Percentiles rank a stretch among this genome's conserved stretches.
Evolutionary conservation across 78 protist genomes (phyloP).

Genomic region (Polysphondylium violaceum): DNA sequence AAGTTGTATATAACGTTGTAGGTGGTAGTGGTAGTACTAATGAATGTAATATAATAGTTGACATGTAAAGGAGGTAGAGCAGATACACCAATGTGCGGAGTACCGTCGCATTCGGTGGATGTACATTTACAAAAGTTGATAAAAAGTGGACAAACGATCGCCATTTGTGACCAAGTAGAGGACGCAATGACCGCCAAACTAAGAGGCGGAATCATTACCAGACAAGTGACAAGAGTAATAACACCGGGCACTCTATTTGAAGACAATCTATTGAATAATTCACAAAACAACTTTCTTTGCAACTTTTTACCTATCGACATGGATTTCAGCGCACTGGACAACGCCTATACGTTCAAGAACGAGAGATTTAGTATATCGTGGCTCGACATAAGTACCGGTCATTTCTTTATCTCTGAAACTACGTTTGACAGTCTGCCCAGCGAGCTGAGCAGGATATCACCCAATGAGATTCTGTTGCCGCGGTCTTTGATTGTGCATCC

Average conservation of each 20-base stretch:
- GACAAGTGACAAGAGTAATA: conserved; percentile 41
- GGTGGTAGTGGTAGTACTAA: too few species aligned
- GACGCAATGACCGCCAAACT: neutral
- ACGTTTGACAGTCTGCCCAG: conserved; percentile 30
- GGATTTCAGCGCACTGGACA: neutral
- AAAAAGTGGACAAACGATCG: conserved; percentile 37
- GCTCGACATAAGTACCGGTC: conserved; percentile 73
- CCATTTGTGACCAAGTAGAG: conserved; percentile 75
- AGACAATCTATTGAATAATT: conserved; percentile 23
- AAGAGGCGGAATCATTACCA: conserved; percentile 5
- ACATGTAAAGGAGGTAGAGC: conserved; percentile 32
- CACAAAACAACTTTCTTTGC: conserved; percentile 40
- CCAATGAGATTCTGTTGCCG: conserved; percentile 41
- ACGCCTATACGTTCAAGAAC: neutral
- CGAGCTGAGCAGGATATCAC: conserved; percentile 44
- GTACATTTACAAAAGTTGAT: conserved; percentile 43
- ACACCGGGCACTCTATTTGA: conserved; percentile 75
- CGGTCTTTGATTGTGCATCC: neutral
- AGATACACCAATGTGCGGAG: conserved; percentile 75
- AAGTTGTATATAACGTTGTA: too few species aligned
- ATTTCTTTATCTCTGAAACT: conserved; percentile 28
- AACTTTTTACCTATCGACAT: neutral
- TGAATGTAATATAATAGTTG: neutral
- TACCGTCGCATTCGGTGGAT: conserved; percentile 49
- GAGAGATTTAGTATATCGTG: conserved; percentile 50